phyloP scores from a whole-genome alignment of 2,329 filamentous ascomycete species.

The Blastomyces parvus region DNA sequence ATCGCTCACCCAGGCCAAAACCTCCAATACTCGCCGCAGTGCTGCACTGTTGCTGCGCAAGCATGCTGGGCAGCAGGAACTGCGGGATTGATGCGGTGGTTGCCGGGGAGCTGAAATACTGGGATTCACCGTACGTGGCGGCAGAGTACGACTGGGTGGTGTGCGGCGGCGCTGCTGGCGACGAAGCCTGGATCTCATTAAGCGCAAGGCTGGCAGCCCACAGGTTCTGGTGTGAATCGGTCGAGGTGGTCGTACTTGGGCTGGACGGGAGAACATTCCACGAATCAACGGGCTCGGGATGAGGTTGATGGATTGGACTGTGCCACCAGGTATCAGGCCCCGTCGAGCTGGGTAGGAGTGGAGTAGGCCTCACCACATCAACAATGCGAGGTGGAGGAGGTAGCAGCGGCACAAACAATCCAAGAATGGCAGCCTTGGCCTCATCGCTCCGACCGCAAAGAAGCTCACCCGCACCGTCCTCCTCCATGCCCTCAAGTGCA shows the following conservation, averaged over 20 bases:
- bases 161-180: conserved; percentile 69
- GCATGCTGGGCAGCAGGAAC: conserved; percentile 76
- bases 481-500: conserved; percentile 89
- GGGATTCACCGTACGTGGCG: conserved; percentile 48
- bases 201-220: conserved; percentile 67
- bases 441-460: conserved; percentile 86
- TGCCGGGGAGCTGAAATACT: conserved; percentile 71
- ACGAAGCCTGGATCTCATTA: conserved; percentile 59
- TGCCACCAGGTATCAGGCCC: conserved; percentile 71
- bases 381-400: conserved; percentile 80
- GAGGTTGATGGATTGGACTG: conserved; percentile 55
- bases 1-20: conserved; percentile 72
- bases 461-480: conserved; percentile 89
- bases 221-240: conserved; percentile 61
- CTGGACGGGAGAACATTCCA: conserved; percentile 91
- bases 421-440: conserved; percentile 77
- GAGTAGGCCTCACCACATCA: conserved; percentile 77
- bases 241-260: conserved; percentile 63
- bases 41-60: conserved; percentile 72
- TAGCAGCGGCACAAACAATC: conserved; percentile 74
- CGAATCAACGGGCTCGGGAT: conserved; percentile 66
- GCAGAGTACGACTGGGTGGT: conserved; percentile 70
- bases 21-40: conserved; percentile 64
- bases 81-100: conserved; percentile 64
- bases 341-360: conserved; percentile 75